Evolutionary conservation across 352 stramenopile genomes (phyloP).

Genomic region (Globisporangium spiculum): DNA sequence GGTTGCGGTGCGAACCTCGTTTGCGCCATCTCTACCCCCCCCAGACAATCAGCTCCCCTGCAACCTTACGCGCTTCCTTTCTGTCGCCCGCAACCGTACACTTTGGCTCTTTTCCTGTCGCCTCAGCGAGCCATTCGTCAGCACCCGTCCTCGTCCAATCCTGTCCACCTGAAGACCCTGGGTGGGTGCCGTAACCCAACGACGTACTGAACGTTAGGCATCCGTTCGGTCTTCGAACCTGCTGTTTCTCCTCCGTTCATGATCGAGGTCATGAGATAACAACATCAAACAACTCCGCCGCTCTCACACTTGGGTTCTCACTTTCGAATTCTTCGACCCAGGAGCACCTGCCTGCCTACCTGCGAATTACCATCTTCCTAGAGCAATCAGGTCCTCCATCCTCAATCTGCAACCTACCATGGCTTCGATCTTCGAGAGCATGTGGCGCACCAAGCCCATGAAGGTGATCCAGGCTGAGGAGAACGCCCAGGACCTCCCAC

Average conservation of each 20-base stretch:
- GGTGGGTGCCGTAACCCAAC: too few relatives aligned
- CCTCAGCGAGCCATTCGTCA: neutral
- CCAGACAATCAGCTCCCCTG: neutral
- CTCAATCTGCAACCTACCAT: neutral
- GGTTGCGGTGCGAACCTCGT: neutral
- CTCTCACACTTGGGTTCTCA: neutral
- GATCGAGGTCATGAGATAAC: neutral
- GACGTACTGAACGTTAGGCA: neutral
- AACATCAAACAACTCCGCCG: neutral
- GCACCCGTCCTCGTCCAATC: neutral
- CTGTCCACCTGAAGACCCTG: neutral
- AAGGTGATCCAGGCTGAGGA: conserved; percentile 54
- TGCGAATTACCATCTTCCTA: neutral
- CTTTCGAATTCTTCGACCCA: conserved; percentile 1
- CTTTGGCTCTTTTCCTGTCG: neutral
- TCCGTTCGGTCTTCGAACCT: neutral
- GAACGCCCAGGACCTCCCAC: conserved; percentile 40
- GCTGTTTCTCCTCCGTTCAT: neutral
- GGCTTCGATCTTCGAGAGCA: conserved; percentile 13
- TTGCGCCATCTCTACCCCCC: neutral
- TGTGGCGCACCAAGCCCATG: conserved; percentile 55
- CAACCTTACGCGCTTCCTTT: neutral
- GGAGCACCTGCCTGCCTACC: neutral
- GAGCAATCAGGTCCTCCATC: neutral
- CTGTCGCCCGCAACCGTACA: neutral